Conservation (phyloP, 2,329 filamentous ascomycete species). For the Orbilia ellipsospora region DNA sequence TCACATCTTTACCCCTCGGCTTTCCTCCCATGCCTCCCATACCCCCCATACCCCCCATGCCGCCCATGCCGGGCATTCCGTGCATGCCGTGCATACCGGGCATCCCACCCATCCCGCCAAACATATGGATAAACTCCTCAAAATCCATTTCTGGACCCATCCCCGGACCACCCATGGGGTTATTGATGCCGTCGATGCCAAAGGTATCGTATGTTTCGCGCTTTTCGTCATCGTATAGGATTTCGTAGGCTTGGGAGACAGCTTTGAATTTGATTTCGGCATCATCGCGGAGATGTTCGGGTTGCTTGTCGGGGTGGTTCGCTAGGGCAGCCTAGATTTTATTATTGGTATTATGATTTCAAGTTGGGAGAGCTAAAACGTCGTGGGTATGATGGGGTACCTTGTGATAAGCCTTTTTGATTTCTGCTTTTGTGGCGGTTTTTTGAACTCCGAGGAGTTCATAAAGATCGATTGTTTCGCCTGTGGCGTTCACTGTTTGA, state of each 20-base stretch:
- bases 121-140: conserved; percentile 83
- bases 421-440: conserved; percentile 78
- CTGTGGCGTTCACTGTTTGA: conserved; percentile 57
- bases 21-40: conserved; percentile 64
- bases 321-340: conserved; percentile 78
- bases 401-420: conserved; percentile 97
- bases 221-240: conserved; percentile 95
- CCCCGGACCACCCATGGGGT: conserved; percentile 70
- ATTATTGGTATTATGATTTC: not conserved
- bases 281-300: conserved; percentile 82
- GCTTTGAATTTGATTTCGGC: conserved; percentile 94
- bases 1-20: conserved; percentile 78
- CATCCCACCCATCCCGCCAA: conserved; percentile 70
- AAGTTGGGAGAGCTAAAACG: too few species aligned
- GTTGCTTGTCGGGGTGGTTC: conserved; percentile 95
- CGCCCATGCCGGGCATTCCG: conserved; percentile 65
- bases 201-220: conserved; percentile 90
- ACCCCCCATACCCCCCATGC: conserved; percentile 61
- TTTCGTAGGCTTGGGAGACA: conserved; percentile 94
- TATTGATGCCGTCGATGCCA: conserved; percentile 95
- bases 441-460: conserved; percentile 82
- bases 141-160: conserved; percentile 77
- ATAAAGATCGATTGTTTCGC: conserved; percentile 71
- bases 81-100: conserved; percentile 65
- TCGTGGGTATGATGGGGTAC: too few species aligned